Conservation (phyloP, 257 asterid genomes). For the Dorcoceras hygrometricum region DNA sequence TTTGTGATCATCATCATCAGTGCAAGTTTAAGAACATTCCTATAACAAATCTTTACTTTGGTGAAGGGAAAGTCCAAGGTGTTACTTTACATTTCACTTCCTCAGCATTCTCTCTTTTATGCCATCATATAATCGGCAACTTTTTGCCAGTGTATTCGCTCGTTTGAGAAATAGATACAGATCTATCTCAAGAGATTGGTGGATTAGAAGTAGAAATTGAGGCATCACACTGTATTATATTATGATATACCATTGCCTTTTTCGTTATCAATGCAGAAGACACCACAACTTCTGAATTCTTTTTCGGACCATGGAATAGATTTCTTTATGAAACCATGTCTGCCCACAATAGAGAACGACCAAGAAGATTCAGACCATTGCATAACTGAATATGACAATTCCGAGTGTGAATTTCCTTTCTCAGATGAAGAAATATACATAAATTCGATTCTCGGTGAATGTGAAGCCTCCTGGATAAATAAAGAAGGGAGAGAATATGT, state of each 20-base stretch:
- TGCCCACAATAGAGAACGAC: constrained; percentile 15
- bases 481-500: constrained; percentile 17
- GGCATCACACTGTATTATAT: background rate
- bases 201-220: background rate
- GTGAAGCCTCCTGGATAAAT: constrained; percentile 12
- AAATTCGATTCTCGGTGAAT: constrained; percentile 21
- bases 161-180: background rate
- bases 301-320: constrained; percentile 23
- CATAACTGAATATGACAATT: constrained; percentile 15
- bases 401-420: constrained; percentile 24
- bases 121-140: background rate
- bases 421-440: constrained; percentile 17
- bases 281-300: constrained; percentile 19
- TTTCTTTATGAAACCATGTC: constrained; percentile 16
- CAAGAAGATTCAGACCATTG: constrained; percentile 27
- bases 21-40: background rate
- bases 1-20: background rate
- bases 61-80: background rate
- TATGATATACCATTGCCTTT: constrained; percentile 14
- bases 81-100: background rate
- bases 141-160: background rate
- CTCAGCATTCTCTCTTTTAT: no score
- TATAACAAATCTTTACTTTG: background rate
- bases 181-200: background rate
- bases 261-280: constrained; percentile 36